These are phyloP conservation scores for Corinectria fuckeliana DNA, from an alignment of 2,329 filamentous ascomycete genomes.

Conservation along the genomic window DNA sequence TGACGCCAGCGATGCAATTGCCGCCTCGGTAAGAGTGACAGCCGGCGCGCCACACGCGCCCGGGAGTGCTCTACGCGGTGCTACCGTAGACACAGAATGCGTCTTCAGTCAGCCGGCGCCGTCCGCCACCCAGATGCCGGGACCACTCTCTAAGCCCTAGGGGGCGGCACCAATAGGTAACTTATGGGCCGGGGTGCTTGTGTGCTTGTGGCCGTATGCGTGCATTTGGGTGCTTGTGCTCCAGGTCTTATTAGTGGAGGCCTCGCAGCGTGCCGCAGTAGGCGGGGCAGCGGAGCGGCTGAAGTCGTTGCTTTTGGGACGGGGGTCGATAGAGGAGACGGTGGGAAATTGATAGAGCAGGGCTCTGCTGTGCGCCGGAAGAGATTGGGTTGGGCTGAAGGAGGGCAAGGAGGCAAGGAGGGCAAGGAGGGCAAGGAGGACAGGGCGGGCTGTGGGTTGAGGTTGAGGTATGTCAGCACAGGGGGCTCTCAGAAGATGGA, in stretches of 20 bases:
- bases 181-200: constrained; percentile 12
- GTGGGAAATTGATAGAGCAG: constrained; percentile 18
- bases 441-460: not conserved
- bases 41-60: constrained; percentile 21
- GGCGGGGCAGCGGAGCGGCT: constrained; percentile 25
- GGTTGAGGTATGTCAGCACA: not conserved
- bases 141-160: constrained; percentile 20
- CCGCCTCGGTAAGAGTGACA: constrained; percentile 18
- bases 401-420: not conserved
- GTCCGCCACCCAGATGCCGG: constrained; percentile 16
- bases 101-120: constrained; percentile 9
- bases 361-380: constrained; percentile 8
- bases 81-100: not conserved
- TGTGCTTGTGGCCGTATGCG: constrained; percentile 11
- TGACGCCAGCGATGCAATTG: constrained; percentile 16
- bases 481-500: not conserved
- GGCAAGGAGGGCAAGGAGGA: not conserved
- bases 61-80: constrained; percentile 3
- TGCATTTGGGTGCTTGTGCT: constrained; percentile 5
- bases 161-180: constrained; percentile 19
- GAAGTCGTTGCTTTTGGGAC: constrained; percentile 18
- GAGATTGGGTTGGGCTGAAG: constrained; percentile 18
- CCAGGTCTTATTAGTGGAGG: constrained; percentile 1
- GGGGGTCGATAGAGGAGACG: not conserved
- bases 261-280: constrained; percentile 6